Evolutionary conservation across 805 yeast species (phyloP).

Genomic region (Candida xyloterini): DNA sequence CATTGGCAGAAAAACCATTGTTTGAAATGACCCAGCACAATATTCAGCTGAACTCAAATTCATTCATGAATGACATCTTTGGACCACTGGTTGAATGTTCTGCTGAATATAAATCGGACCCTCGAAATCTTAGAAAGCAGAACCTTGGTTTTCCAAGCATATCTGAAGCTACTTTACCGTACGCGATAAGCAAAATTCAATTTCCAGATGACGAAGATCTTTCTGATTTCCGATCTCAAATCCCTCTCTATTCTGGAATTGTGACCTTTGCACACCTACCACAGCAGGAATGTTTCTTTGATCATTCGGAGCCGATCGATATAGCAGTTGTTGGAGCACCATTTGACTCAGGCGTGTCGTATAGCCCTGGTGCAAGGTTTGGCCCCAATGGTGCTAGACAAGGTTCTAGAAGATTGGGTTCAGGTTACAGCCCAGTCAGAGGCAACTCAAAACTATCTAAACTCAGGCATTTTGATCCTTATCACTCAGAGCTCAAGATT

Average conservation of each 20-base stretch:
- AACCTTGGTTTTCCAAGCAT: background rate
- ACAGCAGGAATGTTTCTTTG: slow-evolving; percentile 21
- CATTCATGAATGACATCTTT: slow-evolving; percentile 14
- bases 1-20: too few relatives aligned
- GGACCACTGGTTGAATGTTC: slow-evolving; percentile 3
- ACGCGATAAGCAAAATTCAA: background rate
- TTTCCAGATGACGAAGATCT: slow-evolving; percentile 38
- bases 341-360: slow-evolving; percentile 55
- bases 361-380: slow-evolving; percentile 56
- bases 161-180: background rate
- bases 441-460: slow-evolving; percentile 35
- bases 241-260: slow-evolving; percentile 45
- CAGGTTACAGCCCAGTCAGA: slow-evolving; percentile 41
- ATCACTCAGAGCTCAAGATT: slow-evolving; percentile 37
- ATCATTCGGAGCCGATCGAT: slow-evolving; percentile 36
- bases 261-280: slow-evolving; percentile 49
- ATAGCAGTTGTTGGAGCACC: slow-evolving; percentile 46
- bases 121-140: background rate
- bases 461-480: slow-evolving; percentile 40
- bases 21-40: too few relatives aligned
- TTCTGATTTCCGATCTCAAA: slow-evolving; percentile 25
- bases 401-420: slow-evolving; percentile 41
- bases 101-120: background rate
- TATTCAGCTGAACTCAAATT: background rate
- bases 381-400: slow-evolving; percentile 51